phyloP scores from a whole-genome alignment of 441 rosid species.

The Pelargonium citronellum region DNA sequence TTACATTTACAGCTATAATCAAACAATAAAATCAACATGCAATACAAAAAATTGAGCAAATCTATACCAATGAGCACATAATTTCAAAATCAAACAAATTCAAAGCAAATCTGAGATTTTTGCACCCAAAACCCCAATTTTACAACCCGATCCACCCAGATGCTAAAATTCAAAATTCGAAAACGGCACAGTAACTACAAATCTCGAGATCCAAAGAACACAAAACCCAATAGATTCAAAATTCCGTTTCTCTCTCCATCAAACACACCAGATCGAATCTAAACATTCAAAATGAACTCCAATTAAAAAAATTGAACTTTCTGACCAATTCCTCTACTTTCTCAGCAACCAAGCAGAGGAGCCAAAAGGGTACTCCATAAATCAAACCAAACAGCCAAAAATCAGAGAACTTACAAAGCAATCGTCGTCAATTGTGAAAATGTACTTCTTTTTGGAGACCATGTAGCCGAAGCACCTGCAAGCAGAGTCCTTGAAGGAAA shows the following conservation, averaged over 20 bases:
- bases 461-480: conserved; percentile 93
- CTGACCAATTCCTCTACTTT: too few relatives aligned
- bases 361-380: too few relatives aligned
- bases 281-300: neutral
- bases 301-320: too few relatives aligned
- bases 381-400: conserved; percentile 10
- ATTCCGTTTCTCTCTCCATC: neutral
- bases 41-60: neutral
- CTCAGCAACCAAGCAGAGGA: neutral
- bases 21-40: neutral
- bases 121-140: neutral
- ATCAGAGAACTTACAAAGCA: conserved; percentile 63
- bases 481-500: conserved; percentile 94
- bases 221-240: neutral
- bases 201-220: neutral
- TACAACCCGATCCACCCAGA: neutral
- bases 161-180: neutral
- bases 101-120: neutral
- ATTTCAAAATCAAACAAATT: neutral
- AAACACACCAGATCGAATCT: conserved; percentile 2
- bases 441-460: conserved; percentile 89
- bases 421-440: conserved; percentile 91
- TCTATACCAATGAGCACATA: neutral
- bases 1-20: neutral
- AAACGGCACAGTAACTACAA: neutral